Conservation (phyloP, 1,139 yeast genomes). For the Debaryomycetaceae sp. region DNA sequence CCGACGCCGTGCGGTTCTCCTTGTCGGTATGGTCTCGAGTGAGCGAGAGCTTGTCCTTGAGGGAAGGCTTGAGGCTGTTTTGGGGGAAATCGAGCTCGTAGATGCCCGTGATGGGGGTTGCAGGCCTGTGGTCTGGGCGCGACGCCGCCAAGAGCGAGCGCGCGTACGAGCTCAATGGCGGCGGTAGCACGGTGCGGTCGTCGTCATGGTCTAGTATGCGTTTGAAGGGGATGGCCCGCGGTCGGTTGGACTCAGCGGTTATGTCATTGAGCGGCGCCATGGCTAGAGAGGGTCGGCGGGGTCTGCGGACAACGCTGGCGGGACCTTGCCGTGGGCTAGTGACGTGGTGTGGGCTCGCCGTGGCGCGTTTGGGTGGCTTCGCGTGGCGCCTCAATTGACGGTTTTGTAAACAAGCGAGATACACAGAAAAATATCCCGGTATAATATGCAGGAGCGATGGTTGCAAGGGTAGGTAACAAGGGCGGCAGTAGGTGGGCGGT, state of each 20-base stretch:
- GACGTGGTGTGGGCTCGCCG: not conserved
- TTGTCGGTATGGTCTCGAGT: no score
- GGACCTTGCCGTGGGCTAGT: no score
- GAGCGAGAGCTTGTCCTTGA: constrained; percentile 33
- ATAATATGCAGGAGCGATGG: no score
- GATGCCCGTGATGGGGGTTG: constrained; percentile 22
- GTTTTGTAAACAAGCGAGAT: constrained; percentile 5
- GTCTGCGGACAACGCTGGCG: no score
- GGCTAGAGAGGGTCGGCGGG: no score
- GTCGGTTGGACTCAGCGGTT: constrained; percentile 10
- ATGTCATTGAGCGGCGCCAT: constrained; percentile 15
- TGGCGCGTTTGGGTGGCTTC: not conserved
- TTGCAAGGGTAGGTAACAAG: not conserved
- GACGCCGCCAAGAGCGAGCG: constrained; percentile 31
- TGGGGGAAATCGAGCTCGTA: constrained; percentile 33
- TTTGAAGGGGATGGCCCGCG: constrained; percentile 3
- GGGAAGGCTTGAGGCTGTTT: constrained; percentile 12
- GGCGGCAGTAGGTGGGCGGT: not conserved
- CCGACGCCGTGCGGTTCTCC: constrained; percentile 8
- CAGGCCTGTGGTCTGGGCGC: constrained; percentile 1
- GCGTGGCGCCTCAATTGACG: no score
- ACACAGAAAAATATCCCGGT: constrained; percentile 1
- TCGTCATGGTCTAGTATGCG: constrained; percentile 27
- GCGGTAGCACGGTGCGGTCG: constrained; percentile 57
- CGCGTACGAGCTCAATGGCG: constrained; percentile 60